phyloP scores from a whole-genome alignment of 2,329 filamentous ascomycete genomes.

The Aspergillus carbonarius region DNA sequence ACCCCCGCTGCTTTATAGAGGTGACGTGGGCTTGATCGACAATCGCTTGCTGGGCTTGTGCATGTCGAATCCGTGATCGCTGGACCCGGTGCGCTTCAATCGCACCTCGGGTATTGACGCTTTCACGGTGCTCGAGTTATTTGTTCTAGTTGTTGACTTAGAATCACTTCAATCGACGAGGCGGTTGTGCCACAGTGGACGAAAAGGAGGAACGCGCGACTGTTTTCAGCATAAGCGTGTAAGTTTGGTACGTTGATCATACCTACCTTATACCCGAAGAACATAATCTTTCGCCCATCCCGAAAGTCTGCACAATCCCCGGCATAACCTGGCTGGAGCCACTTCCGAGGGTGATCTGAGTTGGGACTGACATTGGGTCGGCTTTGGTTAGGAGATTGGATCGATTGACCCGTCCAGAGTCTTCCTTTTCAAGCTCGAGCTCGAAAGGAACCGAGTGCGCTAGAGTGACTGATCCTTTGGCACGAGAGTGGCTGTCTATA shows the following conservation, averaged over 20 bases:
- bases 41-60: conserved; percentile 35
- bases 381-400: background rate
- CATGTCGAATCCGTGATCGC: conserved; percentile 17
- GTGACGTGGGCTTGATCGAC: conserved; percentile 21
- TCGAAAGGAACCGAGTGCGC: conserved; percentile 8
- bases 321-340: background rate
- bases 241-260: conserved; percentile 4
- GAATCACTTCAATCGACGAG: background rate
- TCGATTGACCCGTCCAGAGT: background rate
- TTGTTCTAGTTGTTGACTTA: background rate
- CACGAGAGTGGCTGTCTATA: conserved; percentile 14
- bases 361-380: background rate
- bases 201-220: background rate
- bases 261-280: background rate
- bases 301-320: background rate
- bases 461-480: conserved; percentile 12
- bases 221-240: background rate
- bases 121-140: background rate
- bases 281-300: background rate
- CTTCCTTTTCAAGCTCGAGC: background rate
- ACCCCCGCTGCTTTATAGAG: conserved; percentile 20
- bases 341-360: background rate
- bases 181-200: background rate
- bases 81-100: conserved; percentile 3
- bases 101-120: background rate